Base-by-base conservation (phyloP, 257 asterid genomes). In the Handroanthus guayacan region DNA sequence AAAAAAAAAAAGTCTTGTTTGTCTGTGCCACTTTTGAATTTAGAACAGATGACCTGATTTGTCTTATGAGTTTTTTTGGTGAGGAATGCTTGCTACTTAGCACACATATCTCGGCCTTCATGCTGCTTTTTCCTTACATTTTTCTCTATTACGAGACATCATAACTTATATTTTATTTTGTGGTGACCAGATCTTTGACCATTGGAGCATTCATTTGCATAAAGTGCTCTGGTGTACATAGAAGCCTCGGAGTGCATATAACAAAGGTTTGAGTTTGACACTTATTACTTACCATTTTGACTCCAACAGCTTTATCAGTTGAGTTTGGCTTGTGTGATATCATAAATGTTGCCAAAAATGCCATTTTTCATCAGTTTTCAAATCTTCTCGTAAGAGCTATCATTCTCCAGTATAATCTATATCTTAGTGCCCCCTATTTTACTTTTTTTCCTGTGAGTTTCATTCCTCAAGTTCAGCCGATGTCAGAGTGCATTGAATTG, bases 231-330 rank as follows among this genome's bases (percentile, higher is more conserved):
- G 97, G 98, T 52, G 90, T 92, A 44, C 98, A 94, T 82, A 88
- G 98, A 82, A 92, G 98, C 81, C 96, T 94, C 34, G 98, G 98
- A 68, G 98, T 84, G 77, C 98, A 94, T 82, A 92, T 92, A 83
- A 81, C 98, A 2, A 92, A 94, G 97, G 97, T 92, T 20, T 20
- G 70, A 25, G 97, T 92, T 20, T 20, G 70, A 25, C 76, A 50
- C 61, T 72, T 69, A 39, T 52, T 11, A n/a, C 60, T 8, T 37
- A 39, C 43, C 5, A 5, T 50, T 71, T 56, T 37, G 7, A 52
- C 14, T 57, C 58, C 43, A 36, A 55, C 10, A 18, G 60, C 14
- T 78, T 63, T 25, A 5, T 56, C 51, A 64, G 39, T 55, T 39
- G n/a, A 14, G 18, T 2, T 25, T 44, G 57, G 9, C 17, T 66